These are phyloP conservation scores for Cryoendolithus antarcticus DNA, from an alignment of 2,329 filamentous ascomycete species.

Conservation along the genomic window DNA sequence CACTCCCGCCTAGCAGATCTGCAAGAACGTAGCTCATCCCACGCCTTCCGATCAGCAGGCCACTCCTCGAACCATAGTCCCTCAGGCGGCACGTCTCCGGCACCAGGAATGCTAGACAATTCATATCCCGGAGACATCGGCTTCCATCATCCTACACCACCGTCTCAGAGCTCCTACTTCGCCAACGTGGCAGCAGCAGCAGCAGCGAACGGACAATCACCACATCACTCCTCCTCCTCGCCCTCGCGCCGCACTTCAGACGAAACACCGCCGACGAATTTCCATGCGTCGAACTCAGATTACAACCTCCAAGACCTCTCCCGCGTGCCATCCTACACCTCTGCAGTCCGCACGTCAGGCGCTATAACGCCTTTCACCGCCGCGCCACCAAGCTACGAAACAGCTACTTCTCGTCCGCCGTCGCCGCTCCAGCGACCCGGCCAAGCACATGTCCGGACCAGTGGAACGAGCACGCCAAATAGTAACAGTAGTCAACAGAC, in stretches of 20 bases:
- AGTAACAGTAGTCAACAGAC: conserved; percentile 3
- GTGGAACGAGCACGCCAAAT: conserved; percentile 12
- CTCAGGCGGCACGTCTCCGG: conserved; percentile 21
- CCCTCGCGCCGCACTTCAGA: conserved; percentile 23
- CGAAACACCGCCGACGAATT: conserved; percentile 12
- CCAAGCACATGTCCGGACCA: conserved; percentile 15
- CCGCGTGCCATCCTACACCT: conserved; percentile 40
- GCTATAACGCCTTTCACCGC: conserved; percentile 29
- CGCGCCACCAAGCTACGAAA: conserved; percentile 33
- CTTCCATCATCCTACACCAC: too few species aligned
- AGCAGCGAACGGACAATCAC: conserved; percentile 9
- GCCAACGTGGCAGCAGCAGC: not conserved
- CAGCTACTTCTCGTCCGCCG: conserved; percentile 32
- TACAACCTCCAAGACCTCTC: conserved; percentile 36
- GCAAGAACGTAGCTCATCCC: conserved; percentile 26
- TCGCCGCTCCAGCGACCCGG: conserved; percentile 15
- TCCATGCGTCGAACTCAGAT: conserved; percentile 3
- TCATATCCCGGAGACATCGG: too few species aligned
- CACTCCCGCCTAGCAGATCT: conserved; percentile 55
- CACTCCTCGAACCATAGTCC: conserved; percentile 11
- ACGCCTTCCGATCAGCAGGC: conserved; percentile 15
- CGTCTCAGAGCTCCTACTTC: conserved; percentile 11
- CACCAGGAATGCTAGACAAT: conserved; percentile 6
- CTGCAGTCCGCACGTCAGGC: conserved; percentile 34
- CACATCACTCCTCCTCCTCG: conserved; percentile 12